phyloP scores from a whole-genome alignment of 1,139 yeast species.

The Meyerozyma smithsonii region DNA sequence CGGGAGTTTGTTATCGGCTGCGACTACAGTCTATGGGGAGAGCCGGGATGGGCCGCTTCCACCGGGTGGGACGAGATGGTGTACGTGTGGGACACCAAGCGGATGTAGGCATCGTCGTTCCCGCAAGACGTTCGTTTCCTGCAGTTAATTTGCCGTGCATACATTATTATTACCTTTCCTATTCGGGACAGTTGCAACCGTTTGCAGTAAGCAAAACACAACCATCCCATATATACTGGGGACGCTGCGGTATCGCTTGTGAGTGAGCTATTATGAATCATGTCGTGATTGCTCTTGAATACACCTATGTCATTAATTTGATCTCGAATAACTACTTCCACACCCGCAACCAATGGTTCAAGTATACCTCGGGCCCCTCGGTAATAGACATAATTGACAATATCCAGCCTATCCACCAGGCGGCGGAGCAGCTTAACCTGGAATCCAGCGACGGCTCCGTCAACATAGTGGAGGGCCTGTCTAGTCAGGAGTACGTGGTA shows the following conservation, averaged over 20 bases:
- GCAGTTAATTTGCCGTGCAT: background rate
- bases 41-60: constrained; percentile 92
- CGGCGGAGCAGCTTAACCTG: background rate
- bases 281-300: background rate
- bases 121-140: too few relatives aligned
- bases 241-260: background rate
- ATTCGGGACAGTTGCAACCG: constrained; percentile 4
- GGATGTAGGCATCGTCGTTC: constrained; percentile 17
- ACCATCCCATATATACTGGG: background rate
- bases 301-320: constrained; percentile 2
- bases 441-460: background rate
- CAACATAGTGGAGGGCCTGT: background rate
- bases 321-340: background rate
- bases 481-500: background rate
- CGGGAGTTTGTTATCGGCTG: constrained; percentile 91
- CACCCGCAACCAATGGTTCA: background rate
- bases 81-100: constrained; percentile 76
- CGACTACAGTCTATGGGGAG: constrained; percentile 96
- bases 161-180: background rate
- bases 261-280: background rate
- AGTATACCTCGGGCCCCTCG: background rate
- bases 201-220: constrained; percentile 3
- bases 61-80: constrained; percentile 98
- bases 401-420: background rate
- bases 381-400: constrained; percentile 1